Evolutionary conservation across 306 rosid genomes (phyloP).

Genomic region (Fagus sylvatica): DNA sequence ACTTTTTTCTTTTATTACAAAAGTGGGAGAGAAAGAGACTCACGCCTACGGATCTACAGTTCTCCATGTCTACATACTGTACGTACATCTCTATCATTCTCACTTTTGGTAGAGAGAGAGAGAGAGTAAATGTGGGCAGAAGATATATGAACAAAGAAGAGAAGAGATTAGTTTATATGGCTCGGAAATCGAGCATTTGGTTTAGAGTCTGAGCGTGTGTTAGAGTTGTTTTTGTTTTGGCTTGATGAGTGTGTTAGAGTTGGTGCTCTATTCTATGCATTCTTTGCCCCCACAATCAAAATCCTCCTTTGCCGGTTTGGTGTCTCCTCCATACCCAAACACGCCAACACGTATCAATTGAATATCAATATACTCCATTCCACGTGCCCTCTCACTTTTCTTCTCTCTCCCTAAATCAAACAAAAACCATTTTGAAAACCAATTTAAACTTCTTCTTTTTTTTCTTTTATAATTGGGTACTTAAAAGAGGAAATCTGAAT

Average conservation of each 20-base stretch:
- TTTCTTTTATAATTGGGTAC: too few species aligned
- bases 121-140: constrained; percentile 32
- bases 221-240: not conserved
- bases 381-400: constrained; percentile 20
- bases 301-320: constrained; percentile 71
- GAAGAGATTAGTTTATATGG: not conserved
- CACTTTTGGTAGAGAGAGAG: constrained; percentile 30
- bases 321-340: constrained; percentile 63
- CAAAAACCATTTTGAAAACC: not conserved
- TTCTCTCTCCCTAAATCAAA: not conserved
- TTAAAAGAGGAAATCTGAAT: too few species aligned
- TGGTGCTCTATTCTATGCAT: constrained; percentile 66
- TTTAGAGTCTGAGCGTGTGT: not conserved
- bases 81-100: constrained; percentile 21
- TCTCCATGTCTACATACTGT: constrained; percentile 32
- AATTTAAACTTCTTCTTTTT: not conserved
- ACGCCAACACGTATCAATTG: constrained; percentile 40
- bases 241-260: constrained; percentile 10
- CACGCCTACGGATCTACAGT: constrained; percentile 40
- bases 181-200: constrained; percentile 32
- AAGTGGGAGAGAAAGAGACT: constrained; percentile 36
- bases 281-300: constrained; percentile 30
- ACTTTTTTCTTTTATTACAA: constrained; percentile 24
- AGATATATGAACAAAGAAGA: not conserved
- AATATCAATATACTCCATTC: constrained; percentile 23